Base-by-base conservation (phyloP, 495 filamentous ascomycete genomes). In the Podospora tetraspora region DNA sequence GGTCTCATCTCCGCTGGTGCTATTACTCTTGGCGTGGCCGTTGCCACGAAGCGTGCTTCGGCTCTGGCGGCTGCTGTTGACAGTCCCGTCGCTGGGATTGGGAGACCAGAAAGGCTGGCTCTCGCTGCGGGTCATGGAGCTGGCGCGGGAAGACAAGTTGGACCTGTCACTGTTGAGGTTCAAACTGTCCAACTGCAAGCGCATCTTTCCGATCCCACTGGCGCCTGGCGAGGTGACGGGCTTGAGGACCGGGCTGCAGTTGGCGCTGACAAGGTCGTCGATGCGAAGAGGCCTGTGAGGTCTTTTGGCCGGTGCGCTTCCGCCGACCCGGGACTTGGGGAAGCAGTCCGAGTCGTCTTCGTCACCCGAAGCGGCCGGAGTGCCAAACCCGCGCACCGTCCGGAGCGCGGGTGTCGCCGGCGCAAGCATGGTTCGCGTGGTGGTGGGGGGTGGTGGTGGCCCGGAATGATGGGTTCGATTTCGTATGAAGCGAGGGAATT, bases 281-380 rank as follows among this genome's bases (percentile, higher is more conserved):
- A 87, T 71, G 56, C 70, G 64, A 37, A 66, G 68, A n/a, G 72
- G 57, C 62, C 72, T 78, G 58, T 62, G 62, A 43, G 69, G 63
- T 64, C 76, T 70, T 72, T 69, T 68, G 69, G n/a, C 29, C 66
- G 74, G 57, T 69, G 70, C 60, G 72, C 77, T 76, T 52, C 75
- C 74, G 70, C 74, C 73, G 61, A 71, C 73, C 69, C 79, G 79
- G 58, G 76, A 74, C 34, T 78, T 75, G 56, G 69, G 64, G 72
- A 76, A 80, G 69, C 85, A 86, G 75, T 95, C 93, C 16, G 91
- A 93, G 68, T 95, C 16, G 16, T 60, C 93, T 73, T 96, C 93
- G 71, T 93, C 92, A 57, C 86, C 91, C 61, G 92, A 95, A 22
- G 86, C 86, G n/a, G 85, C 80, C n/a, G 92, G 91, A n/a, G 91